Conservation (phyloP, 768 basidiomycete genomes). For the Kondoa malvinella region DNA sequence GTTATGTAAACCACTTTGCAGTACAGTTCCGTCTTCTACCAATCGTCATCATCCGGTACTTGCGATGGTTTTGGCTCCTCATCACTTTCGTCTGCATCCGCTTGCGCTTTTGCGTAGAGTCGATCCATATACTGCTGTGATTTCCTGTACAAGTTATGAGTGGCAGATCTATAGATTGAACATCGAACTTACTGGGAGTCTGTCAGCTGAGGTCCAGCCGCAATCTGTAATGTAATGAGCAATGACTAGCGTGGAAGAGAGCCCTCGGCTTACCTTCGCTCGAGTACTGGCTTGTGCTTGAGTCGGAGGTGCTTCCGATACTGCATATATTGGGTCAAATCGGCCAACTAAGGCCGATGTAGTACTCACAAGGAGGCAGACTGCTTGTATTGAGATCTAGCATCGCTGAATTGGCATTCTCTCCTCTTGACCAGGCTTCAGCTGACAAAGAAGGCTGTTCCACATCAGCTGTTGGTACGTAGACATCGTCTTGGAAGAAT, state of each 20-base stretch:
- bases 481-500: constrained; percentile 35
- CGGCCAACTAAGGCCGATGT: background rate
- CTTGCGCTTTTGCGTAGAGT: constrained; percentile 31
- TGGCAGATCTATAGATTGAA: no score
- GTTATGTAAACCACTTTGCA: no score
- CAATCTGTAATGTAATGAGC: no score
- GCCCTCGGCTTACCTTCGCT: no score
- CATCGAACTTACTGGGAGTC: constrained; percentile 30
- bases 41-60: constrained; percentile 28
- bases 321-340: constrained; percentile 18
- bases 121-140: constrained; percentile 30
- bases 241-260: no score
- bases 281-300: constrained; percentile 23
- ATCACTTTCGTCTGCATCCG: constrained; percentile 30
- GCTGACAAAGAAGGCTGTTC: constrained; percentile 20
- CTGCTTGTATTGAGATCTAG: constrained; percentile 29
- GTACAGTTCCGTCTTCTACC: no score
- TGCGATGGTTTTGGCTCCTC: constrained; percentile 22
- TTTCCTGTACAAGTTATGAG: background rate
- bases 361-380: constrained; percentile 29
- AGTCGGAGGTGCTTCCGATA: constrained; percentile 32
- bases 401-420: constrained; percentile 11
- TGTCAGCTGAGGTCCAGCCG: constrained; percentile 23
- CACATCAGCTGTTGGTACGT: constrained; percentile 27
- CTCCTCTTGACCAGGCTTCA: constrained; percentile 28